A percentile compares a stretch with the other conserved stretches of the same genome.
Evolutionary conservation across 805 yeast species (phyloP).

Genomic region (Saccharomycopsis sp.): DNA sequence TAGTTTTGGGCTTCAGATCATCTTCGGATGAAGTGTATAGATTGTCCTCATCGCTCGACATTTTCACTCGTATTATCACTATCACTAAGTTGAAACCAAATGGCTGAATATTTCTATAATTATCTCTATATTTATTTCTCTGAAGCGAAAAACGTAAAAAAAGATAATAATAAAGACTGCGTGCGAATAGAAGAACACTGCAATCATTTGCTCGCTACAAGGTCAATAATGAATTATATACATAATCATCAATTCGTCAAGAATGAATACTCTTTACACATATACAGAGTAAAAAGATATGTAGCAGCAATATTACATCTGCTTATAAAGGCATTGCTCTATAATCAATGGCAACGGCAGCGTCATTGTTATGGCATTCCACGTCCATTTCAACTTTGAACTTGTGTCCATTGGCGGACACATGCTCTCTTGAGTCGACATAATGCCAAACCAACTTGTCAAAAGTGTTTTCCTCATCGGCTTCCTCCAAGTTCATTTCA

Average conservation of each 20-base stretch:
- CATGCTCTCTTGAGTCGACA: conserved; percentile 47
- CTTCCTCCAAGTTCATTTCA: conserved; percentile 41
- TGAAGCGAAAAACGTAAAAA: too few species aligned
- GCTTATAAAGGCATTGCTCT: conserved; percentile 6
- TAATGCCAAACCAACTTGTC: conserved; percentile 55
- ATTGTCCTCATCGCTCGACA: too few species aligned
- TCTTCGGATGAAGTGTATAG: too few species aligned
- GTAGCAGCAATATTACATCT: background rate
- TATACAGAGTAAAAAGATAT: background rate
- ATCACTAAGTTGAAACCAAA: too few species aligned
- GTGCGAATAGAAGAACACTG: background rate
- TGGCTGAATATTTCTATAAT: background rate
- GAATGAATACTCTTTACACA: background rate
- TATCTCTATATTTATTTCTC: too few species aligned
- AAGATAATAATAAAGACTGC: background rate
- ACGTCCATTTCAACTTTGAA: conserved; percentile 60
- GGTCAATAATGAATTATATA: background rate
- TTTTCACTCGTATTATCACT: too few species aligned
- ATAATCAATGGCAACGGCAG: conserved; percentile 59
- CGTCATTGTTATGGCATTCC: conserved; percentile 56
- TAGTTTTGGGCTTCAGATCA: too few species aligned
- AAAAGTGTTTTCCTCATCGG: conserved; percentile 38
- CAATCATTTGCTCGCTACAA: background rate
- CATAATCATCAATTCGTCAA: background rate
- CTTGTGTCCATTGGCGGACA: conserved; percentile 46